Conservation (phyloP, 176 grass and related monocot species). For the Areca catechu region DNA sequence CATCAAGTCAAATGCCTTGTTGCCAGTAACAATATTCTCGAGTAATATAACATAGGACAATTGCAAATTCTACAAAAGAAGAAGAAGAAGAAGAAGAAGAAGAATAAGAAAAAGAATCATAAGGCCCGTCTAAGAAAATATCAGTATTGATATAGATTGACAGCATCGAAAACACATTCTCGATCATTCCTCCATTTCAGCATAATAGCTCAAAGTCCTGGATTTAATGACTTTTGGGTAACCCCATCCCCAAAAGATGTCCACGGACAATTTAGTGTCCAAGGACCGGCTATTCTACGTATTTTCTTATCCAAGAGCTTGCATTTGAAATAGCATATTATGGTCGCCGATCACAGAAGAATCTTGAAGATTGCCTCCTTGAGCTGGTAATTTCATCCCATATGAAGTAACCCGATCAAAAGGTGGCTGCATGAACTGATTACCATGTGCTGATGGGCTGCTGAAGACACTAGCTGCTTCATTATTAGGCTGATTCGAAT, state of each 20-base stretch:
- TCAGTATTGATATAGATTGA: too few species aligned
- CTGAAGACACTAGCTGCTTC: constrained; percentile 11
- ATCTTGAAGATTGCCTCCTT: constrained; percentile 17
- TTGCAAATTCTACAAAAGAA: too few species aligned
- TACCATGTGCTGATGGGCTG: constrained; percentile 3
- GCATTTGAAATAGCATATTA: constrained; percentile 52
- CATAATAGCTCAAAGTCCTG: too few species aligned
- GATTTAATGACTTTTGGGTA: too few species aligned
- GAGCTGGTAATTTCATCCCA: constrained; percentile 48
- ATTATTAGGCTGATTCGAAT: background rate
- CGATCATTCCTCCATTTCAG: too few species aligned
- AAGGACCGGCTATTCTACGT: constrained; percentile 7
- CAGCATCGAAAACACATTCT: too few species aligned
- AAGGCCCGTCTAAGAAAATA: too few species aligned
- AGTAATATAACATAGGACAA: background rate
- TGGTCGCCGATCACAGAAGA: background rate
- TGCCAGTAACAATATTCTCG: background rate
- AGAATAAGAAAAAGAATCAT: too few species aligned
- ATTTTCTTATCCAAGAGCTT: constrained; percentile 39
- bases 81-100: too few species aligned
- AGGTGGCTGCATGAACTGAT: constrained; percentile 30
- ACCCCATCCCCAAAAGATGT: too few species aligned
- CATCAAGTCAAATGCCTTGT: too few species aligned
- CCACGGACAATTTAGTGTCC: too few species aligned
- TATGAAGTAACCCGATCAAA: constrained; percentile 31